These are phyloP conservation scores for Serendipita sp. DNA, from an alignment of 768 basidiomycete genomes.

Conservation along the genomic window DNA sequence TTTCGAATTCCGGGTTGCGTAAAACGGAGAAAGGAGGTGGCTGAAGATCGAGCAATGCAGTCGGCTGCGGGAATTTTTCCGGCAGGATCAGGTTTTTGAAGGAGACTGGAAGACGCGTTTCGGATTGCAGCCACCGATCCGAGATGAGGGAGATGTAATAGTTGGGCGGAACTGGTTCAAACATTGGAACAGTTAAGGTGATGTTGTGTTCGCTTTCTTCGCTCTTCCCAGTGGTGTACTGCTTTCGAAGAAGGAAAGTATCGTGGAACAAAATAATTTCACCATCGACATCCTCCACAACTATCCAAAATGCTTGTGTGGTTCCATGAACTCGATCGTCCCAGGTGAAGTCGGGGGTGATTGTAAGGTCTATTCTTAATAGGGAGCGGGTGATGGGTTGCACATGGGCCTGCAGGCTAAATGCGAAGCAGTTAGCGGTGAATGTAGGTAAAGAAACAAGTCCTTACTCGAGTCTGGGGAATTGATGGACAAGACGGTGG, in stretches of 20 bases:
- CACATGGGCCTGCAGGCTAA: constrained; percentile 80
- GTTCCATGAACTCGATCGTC: constrained; percentile 83
- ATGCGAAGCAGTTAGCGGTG: neutral
- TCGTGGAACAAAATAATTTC: constrained; percentile 94
- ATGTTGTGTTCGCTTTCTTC: constrained; percentile 80
- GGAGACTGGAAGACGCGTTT: constrained; percentile 85
- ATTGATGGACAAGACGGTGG: constrained; percentile 84
- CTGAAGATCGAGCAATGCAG: constrained; percentile 85
- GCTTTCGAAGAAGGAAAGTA: constrained; percentile 76
- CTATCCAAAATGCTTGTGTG: constrained; percentile 80
- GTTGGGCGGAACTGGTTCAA: constrained; percentile 93
- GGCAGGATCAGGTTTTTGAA: constrained; percentile 98
- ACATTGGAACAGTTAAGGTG: constrained; percentile 89
- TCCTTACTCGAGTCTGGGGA: constrained; percentile 76
- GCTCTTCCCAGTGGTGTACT: constrained; percentile 37
- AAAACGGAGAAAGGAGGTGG: constrained; percentile 76
- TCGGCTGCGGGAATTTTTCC: constrained; percentile 88
- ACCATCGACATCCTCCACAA: constrained; percentile 95
- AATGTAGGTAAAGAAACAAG: neutral
- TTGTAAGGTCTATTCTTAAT: constrained; percentile 80
- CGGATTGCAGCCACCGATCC: constrained; percentile 89
- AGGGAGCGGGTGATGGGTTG: constrained; percentile 92
- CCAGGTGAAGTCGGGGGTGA: constrained; percentile 97
- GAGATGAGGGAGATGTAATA: constrained; percentile 94
- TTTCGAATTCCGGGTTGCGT: constrained; percentile 85